Evolutionary conservation across 1,139 yeast species (phyloP).

Genomic region (Kluyveromyces sp.): DNA sequence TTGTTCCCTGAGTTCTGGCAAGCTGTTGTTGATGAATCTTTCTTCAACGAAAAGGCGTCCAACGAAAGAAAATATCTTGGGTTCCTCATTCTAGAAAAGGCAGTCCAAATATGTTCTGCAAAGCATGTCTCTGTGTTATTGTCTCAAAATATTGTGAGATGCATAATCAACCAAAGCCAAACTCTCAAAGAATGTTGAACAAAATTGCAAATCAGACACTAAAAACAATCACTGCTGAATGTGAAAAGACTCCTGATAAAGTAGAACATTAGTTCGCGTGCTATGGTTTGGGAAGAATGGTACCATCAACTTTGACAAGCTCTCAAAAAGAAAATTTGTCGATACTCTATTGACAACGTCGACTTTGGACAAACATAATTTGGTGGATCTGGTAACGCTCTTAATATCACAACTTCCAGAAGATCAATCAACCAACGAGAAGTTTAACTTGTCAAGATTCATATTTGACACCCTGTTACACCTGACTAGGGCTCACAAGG

Average conservation of each 20-base stretch:
- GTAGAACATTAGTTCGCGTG: constrained; percentile 41
- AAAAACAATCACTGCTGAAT: constrained; percentile 34
- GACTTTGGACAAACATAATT: constrained; percentile 20
- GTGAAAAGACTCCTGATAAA: constrained; percentile 33
- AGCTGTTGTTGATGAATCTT: constrained; percentile 67
- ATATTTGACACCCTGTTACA: constrained; percentile 58
- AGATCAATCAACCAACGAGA: constrained; percentile 13
- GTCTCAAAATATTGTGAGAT: constrained; percentile 64
- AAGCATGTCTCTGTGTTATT: constrained; percentile 40
- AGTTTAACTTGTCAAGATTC: constrained; percentile 50
- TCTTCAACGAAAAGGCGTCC: constrained; percentile 70
- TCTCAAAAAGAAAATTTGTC: constrained; percentile 67
- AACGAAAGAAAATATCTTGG: constrained; percentile 87
- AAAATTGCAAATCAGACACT: constrained; percentile 55
- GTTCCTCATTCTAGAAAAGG: constrained; percentile 56
- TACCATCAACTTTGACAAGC: constrained; percentile 66
- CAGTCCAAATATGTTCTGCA: constrained; percentile 34
- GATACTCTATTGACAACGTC: constrained; percentile 39
- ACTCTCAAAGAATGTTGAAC: constrained; percentile 56
- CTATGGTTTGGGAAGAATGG: constrained; percentile 46
- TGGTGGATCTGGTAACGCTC: constrained; percentile 24
- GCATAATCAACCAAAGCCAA: constrained; percentile 73
- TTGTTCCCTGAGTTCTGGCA: constrained; percentile 71
- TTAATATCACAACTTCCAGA: constrained; percentile 10
- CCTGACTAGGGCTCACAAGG: constrained; percentile 45